Evolutionary conservation across 805 yeast species (phyloP).

Genomic region (Lachancea sp.): DNA sequence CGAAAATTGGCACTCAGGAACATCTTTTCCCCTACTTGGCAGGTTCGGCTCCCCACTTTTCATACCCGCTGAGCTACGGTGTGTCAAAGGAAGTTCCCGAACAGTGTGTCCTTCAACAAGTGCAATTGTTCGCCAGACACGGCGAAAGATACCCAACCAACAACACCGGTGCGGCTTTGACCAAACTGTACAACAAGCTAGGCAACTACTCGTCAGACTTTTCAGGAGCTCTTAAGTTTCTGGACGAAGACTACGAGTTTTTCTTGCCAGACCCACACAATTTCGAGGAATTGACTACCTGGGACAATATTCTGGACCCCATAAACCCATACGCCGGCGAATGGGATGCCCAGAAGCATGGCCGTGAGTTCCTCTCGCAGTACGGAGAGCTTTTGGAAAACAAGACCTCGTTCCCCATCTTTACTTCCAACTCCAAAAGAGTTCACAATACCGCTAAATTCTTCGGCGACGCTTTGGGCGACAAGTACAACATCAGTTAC

Average conservation of each 20-base stretch:
- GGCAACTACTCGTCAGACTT: slow-evolving; percentile 29
- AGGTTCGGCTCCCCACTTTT: slow-evolving; percentile 51
- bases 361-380: slow-evolving; percentile 38
- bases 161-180: slow-evolving; percentile 35
- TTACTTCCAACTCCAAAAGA: slow-evolving; percentile 44
- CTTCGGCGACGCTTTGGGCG: slow-evolving; percentile 37
- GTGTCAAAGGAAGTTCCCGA: slow-evolving; percentile 42
- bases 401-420: slow-evolving; percentile 38
- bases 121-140: slow-evolving; percentile 67
- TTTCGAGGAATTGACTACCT: slow-evolving; percentile 36
- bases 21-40: slow-evolving; percentile 44
- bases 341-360: slow-evolving; percentile 39
- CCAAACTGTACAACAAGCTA: slow-evolving; percentile 18
- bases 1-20: slow-evolving; percentile 14
- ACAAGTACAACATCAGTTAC: slow-evolving; percentile 26
- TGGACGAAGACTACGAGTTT: slow-evolving; percentile 43
- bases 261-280: slow-evolving; percentile 38
- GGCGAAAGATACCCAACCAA: slow-evolving; percentile 70
- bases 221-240: slow-evolving; percentile 47
- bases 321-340: slow-evolving; percentile 43
- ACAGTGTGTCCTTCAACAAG: slow-evolving; percentile 55
- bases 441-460: slow-evolving; percentile 46
- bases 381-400: slow-evolving; percentile 39
- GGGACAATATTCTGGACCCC: slow-evolving; percentile 16
- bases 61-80: slow-evolving; percentile 45